Evolutionary conservation across 441 rosid species (phyloP).

Genomic region (Arabidopsis lyrata): DNA sequence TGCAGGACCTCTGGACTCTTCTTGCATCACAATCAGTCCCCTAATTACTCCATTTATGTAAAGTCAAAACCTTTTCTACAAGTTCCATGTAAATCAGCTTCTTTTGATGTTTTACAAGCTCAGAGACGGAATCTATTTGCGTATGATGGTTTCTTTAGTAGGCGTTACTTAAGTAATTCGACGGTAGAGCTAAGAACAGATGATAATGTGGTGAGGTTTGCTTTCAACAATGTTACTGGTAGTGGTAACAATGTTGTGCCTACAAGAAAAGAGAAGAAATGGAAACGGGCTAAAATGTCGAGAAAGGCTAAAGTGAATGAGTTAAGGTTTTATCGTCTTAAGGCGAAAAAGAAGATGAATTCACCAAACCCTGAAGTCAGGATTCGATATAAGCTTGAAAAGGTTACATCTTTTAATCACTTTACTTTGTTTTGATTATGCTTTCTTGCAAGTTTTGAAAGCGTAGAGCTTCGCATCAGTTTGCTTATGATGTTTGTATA

Average conservation of each 20-base stretch:
- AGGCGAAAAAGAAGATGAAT: constrained; percentile 91
- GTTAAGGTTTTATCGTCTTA: constrained; percentile 76
- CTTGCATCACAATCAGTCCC: constrained; percentile 12
- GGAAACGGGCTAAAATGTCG: constrained; percentile 60
- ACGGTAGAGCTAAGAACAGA: constrained; percentile 63
- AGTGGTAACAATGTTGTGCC: constrained; percentile 35
- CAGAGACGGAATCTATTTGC: constrained; percentile 15
- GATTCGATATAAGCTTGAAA: constrained; percentile 81
- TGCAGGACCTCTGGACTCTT: constrained; percentile 35
- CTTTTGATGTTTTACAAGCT: constrained; percentile 13
- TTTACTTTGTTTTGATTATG: background rate
- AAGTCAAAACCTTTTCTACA: constrained; percentile 37
- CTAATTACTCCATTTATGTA: constrained; percentile 32
- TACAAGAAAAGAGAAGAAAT: constrained; percentile 48
- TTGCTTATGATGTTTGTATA: background rate
- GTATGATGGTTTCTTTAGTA: constrained; percentile 27
- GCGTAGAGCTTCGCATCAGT: background rate
- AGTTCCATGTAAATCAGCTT: constrained; percentile 21
- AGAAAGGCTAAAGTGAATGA: constrained; percentile 75
- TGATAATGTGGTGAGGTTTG: constrained; percentile 68
- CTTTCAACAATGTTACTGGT: constrained; percentile 45
- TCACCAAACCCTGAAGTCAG: constrained; percentile 91
- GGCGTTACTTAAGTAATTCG: constrained; percentile 55
- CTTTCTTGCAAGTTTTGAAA: background rate
- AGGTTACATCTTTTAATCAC: constrained; percentile 49